These are phyloP conservation scores for Endoconidiophora polonica DNA, from an alignment of 2,329 filamentous ascomycete species.

Conservation along the genomic window DNA sequence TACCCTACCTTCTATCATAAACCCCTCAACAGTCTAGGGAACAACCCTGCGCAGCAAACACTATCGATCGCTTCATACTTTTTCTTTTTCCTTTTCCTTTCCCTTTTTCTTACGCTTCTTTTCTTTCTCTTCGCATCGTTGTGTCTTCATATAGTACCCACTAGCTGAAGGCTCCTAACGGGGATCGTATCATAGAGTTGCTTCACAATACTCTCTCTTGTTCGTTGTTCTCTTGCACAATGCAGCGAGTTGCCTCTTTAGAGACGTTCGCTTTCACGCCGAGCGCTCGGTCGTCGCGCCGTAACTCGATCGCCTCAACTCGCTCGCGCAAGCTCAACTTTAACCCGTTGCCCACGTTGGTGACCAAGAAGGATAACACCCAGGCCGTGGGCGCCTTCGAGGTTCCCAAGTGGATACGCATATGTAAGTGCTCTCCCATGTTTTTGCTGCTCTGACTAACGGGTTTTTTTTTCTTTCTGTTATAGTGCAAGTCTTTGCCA, in stretches of 20 bases:
- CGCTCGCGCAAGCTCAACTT: constrained; percentile 35
- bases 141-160: too few species aligned
- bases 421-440: constrained; percentile 24
- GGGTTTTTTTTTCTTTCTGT: not conserved
- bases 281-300: constrained; percentile 21
- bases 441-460: not conserved
- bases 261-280: constrained; percentile 32
- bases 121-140: not conserved
- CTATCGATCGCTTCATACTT: not conserved
- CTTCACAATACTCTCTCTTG: too few species aligned
- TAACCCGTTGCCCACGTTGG: constrained; percentile 32
- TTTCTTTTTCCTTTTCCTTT: not conserved
- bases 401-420: constrained; percentile 36
- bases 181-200: too few species aligned
- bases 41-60: too few species aligned
- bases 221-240: not conserved
- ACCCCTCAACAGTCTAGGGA: too few species aligned
- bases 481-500: constrained; percentile 23
- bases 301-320: constrained; percentile 29
- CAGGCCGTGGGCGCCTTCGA: constrained; percentile 36
- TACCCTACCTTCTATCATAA: too few species aligned
- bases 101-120: not conserved
- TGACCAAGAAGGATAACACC: constrained; percentile 23
- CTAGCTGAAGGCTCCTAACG: too few species aligned
- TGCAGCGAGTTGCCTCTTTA: constrained; percentile 35